Percentiles rank a stretch among this genome's conserved stretches.
These are phyloP conservation scores for Streptanthus diversifolius DNA, from an alignment of 345 rosid species.

Conservation along the genomic window DNA sequence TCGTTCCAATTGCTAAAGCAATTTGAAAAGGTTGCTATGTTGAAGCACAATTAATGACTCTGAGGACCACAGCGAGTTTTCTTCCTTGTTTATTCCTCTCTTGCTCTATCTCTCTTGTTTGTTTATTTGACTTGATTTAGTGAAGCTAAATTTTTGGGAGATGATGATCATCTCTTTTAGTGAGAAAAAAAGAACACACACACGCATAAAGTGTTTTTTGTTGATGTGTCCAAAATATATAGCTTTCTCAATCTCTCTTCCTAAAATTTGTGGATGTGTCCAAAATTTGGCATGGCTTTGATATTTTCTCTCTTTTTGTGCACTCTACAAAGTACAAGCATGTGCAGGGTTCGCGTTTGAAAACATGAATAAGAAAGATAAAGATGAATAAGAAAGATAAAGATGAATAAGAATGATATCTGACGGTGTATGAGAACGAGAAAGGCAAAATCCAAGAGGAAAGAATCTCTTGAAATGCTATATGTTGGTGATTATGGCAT, in stretches of 20 bases:
- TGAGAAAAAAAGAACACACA: not conserved
- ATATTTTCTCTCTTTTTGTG: not conserved
- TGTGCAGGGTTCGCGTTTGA: not conserved
- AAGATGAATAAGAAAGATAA: too few species aligned
- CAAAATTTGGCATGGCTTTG: not conserved
- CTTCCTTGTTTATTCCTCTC: not conserved
- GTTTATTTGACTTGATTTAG: not conserved
- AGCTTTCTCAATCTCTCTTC: not conserved
- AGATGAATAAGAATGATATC: too few species aligned
- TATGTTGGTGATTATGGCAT: not conserved
- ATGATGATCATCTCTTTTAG: not conserved
- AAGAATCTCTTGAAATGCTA: too few species aligned
- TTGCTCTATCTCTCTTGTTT: not conserved
- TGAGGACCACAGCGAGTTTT: slow-evolving; percentile 18
- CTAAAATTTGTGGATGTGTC: not conserved
- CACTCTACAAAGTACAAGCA: not conserved
- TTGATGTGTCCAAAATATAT: not conserved
- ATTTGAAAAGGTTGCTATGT: slow-evolving; percentile 22
- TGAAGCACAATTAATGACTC: slow-evolving; percentile 24
- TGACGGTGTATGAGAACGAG: not conserved
- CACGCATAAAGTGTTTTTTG: not conserved
- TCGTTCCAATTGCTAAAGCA: slow-evolving; percentile 41
- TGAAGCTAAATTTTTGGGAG: not conserved
- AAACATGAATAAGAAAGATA: too few species aligned
- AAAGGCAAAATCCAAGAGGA: not conserved